Evolutionary conservation across 352 stramenopile species (phyloP), one percentile per base, ranked within the genome.

Genomic region (Phytophthora hibernalis): DNA sequence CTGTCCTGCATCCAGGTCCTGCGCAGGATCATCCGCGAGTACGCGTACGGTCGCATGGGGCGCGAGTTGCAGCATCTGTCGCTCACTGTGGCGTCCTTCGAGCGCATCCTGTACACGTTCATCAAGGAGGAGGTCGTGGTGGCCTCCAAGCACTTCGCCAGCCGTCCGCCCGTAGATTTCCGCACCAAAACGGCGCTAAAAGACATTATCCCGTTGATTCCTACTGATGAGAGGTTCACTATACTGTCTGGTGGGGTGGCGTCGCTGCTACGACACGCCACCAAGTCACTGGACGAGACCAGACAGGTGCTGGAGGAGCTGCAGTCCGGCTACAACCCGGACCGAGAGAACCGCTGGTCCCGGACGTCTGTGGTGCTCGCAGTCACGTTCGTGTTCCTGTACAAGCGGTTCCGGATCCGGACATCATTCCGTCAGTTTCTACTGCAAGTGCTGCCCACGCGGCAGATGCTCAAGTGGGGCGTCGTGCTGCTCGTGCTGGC

Each of bases 61-160:
- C 82, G 88, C 22, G 86, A 96, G 66, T 71, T 96, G 50, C 88
- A 94, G 70, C 88, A 96, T 51, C 62, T 96, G 28, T 96, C 88
- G 50, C 76, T 96, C 21, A 96, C 86, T 1, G 88, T 96, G 24
- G 88, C 86, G 11, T 90, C 75, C 22, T 95, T 94, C 66, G 88
- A 96, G 72, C 81, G 88, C 30, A 76, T 96, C 12, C 60, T 96
- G 20, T 96, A 94, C 67, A 92, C 76, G 33, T 96, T 96, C 69
- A 95, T 95, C 59, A 94, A 95, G 59, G 86, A 96, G 59, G 88
- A 96, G 70, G 88, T 96, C 68, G 75, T 96, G 28, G 70, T 92
- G 64, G 84, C 84, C 7, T 92, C 84, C n/a, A 89, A 92, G 63
- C 74, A 77, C 28, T 89, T 84, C 61, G 58, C 68, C 5, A 62